Evolutionary conservation across 1,139 yeast genomes (phyloP), one percentile per base, ranked within the genome.

Genomic region (Suhomyces bokatorum): DNA sequence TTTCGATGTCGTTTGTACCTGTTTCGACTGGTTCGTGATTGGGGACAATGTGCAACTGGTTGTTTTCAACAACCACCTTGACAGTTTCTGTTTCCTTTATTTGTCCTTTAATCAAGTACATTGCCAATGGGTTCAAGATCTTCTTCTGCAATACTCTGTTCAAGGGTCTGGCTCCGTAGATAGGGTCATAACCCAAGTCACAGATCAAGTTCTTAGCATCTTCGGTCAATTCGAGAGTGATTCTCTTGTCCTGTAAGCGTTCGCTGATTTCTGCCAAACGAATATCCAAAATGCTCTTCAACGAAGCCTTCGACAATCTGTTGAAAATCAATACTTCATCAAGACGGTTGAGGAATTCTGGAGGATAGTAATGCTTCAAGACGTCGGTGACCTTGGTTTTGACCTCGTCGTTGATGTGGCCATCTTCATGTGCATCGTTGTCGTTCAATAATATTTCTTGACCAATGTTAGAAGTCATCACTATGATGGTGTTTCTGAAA

Each of bases 401-500:
- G 3, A 85, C 66, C 15, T 73, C 77, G 27, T 71, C 69, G 32
- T 65, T 62, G 22, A 81, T 68, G 41, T 80, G 78, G 3, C 80
- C 78, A 49, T 70, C 75, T 6, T 71, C 77, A 24, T 56, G 47
- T 11, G 72, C 53, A 24, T 68, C 64, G 36, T 62, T 66, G 55
- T 87, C 96, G 12, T 83, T 72, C 42, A 90, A 69, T 50, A 93
- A 73, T 41, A 87, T 79, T 52, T 91, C 97, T 64, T 93, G 98
- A 7, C 99, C 99, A 58, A 93, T 87, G 62, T 93, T 93, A 3
- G 97, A 88, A 0, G 99, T 93, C 95, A 93, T 87, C n/a, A 93
- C 95, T 56, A 93, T 88, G 46, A 93, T 86, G 1, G 98, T 87
- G 64, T 93, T 93, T 54, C 90, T 81, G 80, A 93, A 93, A 64